Evolutionary conservation across 1,284 basidiomycete genomes (phyloP), one percentile per base, ranked within the genome.

Genomic region (Moesziomyces globuligerus): DNA sequence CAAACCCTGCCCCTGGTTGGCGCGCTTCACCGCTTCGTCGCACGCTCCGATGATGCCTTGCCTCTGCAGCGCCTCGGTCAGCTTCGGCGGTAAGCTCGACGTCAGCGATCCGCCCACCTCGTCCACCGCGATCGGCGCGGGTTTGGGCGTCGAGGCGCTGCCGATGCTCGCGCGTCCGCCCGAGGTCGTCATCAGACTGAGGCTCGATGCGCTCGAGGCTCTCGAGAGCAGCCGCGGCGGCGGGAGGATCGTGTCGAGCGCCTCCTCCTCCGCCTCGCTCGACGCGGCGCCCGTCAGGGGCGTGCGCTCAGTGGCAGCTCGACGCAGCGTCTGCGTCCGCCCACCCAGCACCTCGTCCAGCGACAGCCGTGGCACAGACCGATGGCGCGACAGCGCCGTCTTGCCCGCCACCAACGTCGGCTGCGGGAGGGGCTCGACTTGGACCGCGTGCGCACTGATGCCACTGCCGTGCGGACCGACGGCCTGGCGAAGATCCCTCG

Each of bases 161-260:
- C 72, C 71, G 25, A 78, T 54, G 54, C 69, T 68, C 4, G 75
- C 75, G 3, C 72, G 55, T 8, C 75, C 74, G 13, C 68, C 64
- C 4, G 66, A 48, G 1, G 74, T 74, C 18, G 75, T 78, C 29
- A 70, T 20, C 23, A 77, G 57, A 25, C 68, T 70, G 3, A 78
- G 59, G 41, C 56, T 62, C 3, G 75, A 73, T 23, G 73, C 48
- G 59, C 75, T 78, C 20, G 48, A 50, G 6, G 59, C 55, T 8
- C 75, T 70, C 18, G 57, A 65, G 24, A 75, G 60, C 10, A 65
- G 37, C 49, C 58, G 61, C 24, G 60, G 67, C 13, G 56, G 48
- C 7, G 69, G 67, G 36, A 76, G 51, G 39, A 72, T 72, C 40
- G 64, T 72, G 36, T 67, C 64, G 21, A 64, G 52, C 25, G 54